Base-by-base conservation (phyloP, 1,139 yeast species). In the Zygotorulaspora mrakii region DNA sequence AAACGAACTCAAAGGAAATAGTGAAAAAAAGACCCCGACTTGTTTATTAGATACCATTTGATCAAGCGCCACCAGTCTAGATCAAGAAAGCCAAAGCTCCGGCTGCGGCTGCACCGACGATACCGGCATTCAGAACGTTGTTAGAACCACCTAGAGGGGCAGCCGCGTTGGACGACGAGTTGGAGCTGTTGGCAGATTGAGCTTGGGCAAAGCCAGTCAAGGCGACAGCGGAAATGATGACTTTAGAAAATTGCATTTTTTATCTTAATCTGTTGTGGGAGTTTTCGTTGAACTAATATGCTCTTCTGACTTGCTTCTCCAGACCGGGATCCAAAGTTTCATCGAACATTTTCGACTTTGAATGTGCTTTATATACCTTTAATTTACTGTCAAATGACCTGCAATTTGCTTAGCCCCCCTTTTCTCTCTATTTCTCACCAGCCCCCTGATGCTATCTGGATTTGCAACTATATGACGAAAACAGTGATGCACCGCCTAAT, bases 31-130 rank as follows among this genome's bases (percentile, higher is more conserved):
- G 9, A 20, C 22, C 22, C 9, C 22, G 22, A n/a, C n/a, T n/a
- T n/a, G n/a, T n/a, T n/a, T n/a, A n/a, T n/a, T n/a, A n/a, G n/a
- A n/a, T n/a, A n/a, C n/a, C n/a, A n/a, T 20, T 20, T 6, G 22
- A 20, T 20, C 22, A 6, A 9, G 8, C 8, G 8, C 22, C 22
- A 20, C 5, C 29, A 18, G 33, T 6, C 39, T 36, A 54, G 33
- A 53, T 41, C 44, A 55, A 45, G 37, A 54, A 48, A 35, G 57
- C 61, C 33, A 54, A 42, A 34, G 59, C 59, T 43, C 59, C 57
- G 18, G 57, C 59, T 5, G 50, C 48, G 18, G 54, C 57, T 25
- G 57, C 61, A 38, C 46, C 46, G n/a, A 42, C 43, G 20, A 40
- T 27, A 31, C 46, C 46, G 18, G 46, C 46, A 22, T 29, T 39